Percentiles rank a stretch among this genome's conserved stretches.
Conservation (phyloP, 108 stramenopile species). For the Craspedostauros australis region DNA sequence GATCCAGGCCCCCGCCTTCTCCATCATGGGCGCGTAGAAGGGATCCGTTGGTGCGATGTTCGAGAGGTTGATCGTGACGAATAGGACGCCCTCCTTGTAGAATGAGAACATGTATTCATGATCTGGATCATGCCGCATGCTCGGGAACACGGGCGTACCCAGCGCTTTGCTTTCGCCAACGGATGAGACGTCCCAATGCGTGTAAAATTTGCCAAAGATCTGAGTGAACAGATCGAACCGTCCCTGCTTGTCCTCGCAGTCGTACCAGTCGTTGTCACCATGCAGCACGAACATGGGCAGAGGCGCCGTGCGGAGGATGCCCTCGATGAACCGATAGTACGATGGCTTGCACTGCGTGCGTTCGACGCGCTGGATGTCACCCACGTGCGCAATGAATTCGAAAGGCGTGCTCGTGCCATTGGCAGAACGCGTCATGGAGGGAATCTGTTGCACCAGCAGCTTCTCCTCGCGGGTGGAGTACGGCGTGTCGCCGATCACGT, state of each 20-base stretch:
- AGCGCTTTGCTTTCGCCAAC: constrained; percentile 1
- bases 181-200: constrained; percentile 8
- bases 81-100: constrained; percentile 12
- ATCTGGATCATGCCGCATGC: background rate
- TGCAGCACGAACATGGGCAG: constrained; percentile 16
- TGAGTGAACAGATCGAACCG: constrained; percentile 4
- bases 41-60: constrained; percentile 8
- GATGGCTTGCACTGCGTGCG: constrained; percentile 16
- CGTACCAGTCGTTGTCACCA: constrained; percentile 31
- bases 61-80: constrained; percentile 11
- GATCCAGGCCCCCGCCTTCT: constrained; percentile 15
- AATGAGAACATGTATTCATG: constrained; percentile 17
- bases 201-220: constrained; percentile 19
- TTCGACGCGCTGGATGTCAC: constrained; percentile 14
- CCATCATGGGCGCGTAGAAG: constrained; percentile 10
- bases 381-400: constrained; percentile 22
- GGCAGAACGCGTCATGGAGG: constrained; percentile 7
- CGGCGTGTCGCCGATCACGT: constrained; percentile 14
- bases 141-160: background rate
- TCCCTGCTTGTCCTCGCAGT: constrained; percentile 10
- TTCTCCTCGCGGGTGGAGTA: constrained; percentile 7
- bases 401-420: background rate
- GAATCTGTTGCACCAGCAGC: constrained; percentile 5
- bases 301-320: constrained; percentile 10
- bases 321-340: background rate